Conservation (phyloP, 768 basidiomycete genomes). For the Russula sp. region DNA sequence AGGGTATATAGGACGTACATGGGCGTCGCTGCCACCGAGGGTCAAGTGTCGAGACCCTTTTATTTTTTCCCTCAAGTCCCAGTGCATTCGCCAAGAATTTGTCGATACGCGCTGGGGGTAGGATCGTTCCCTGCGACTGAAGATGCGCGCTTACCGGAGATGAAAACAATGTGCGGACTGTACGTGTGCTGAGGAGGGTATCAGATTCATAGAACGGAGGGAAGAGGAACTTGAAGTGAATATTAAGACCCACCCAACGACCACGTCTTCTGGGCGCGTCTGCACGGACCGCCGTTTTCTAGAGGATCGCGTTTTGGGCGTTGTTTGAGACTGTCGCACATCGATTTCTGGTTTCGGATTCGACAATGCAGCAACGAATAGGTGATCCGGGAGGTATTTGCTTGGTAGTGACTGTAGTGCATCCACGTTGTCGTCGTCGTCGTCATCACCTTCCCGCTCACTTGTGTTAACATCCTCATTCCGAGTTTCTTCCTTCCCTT, state of each 20-base stretch:
- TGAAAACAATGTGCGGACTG: constrained; percentile 17
- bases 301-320: constrained; percentile 2
- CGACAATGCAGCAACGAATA: constrained; percentile 15
- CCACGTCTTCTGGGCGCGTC: constrained; percentile 18
- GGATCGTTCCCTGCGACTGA: not conserved
- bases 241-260: constrained; percentile 14
- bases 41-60: not conserved
- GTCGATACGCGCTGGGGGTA: constrained; percentile 9
- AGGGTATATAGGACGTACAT: constrained; percentile 9
- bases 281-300: not conserved
- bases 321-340: not conserved
- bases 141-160: not conserved
- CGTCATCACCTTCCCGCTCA: not conserved
- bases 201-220: constrained; percentile 9
- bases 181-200: constrained; percentile 10
- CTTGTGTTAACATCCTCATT: not conserved
- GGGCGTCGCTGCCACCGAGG: constrained; percentile 20
- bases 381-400: constrained; percentile 22
- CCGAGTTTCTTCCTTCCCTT: constrained; percentile 1
- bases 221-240: not conserved
- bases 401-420: not conserved
- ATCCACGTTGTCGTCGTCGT: not conserved
- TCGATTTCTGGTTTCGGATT: not conserved
- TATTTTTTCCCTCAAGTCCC: not conserved
- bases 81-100: constrained; percentile 14